Evolutionary conservation across 1,139 yeast species (phyloP), one percentile per base, ranked within the genome.

Genomic region (Kodamaea anthophila): DNA sequence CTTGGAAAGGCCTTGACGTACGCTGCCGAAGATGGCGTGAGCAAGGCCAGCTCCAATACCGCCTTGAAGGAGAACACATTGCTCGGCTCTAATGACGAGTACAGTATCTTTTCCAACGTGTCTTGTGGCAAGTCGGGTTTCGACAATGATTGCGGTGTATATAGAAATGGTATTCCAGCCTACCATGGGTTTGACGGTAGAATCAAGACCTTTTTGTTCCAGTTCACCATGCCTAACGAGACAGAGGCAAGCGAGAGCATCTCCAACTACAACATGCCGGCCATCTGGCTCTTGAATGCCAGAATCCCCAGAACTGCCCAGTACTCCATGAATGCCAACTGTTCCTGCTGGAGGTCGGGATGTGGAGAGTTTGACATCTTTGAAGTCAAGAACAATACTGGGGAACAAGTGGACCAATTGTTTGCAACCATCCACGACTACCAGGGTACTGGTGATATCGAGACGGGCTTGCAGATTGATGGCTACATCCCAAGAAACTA

Each of bases 261-360:
- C 41, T 71, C 77, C 51, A 68, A 70, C 47, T 73, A 70, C 51
- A 88, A 88, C 55, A 86, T 87, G 96, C 96, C 97, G 34, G 96
- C 96, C 24, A 77, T 88, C 49, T 88, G 96, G 98, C 66, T 88
- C 51, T 74, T 88, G 53, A 88, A 88, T 52, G 95, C 96, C 25
- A 81, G 84, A 59, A 84, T 88, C 47, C 96, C 97, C 50, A 78
- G 97, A 65, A 88, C 96, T 34, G 58, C 83, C 38, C 96, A 91
- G 64, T 91, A 88, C 42, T 44, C 63, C 9, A 33, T 33, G 52
- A 93, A 93, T 52, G 67, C 65, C 35, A 60, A 77, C 34, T 83
- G 96, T 66, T 86, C 96, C 15, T 91, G 97, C 70, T 91, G 98
- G 98, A 55, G 76, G 43, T 74, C 94, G 23, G 97, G 97, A 30